Conservation (phyloP, 2,329 filamentous ascomycete genomes). For the Scolecobasidium constrictum region DNA sequence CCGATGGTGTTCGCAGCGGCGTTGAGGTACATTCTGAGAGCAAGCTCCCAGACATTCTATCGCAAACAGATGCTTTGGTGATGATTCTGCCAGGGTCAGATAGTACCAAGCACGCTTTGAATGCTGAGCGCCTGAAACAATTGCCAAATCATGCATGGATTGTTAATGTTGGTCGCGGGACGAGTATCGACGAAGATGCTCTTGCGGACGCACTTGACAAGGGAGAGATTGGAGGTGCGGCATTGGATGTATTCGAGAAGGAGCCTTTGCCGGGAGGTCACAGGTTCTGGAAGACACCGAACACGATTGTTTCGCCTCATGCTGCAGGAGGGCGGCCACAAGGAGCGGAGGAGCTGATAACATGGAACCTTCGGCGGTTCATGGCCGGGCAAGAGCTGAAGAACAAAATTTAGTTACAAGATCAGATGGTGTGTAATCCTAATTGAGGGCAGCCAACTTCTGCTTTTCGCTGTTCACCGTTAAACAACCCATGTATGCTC, state of each 20-base stretch:
- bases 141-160: constrained; percentile 50
- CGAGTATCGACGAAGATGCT: constrained; percentile 45
- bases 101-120: constrained; percentile 45
- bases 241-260: constrained; percentile 47
- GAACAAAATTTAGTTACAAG: constrained; percentile 42
- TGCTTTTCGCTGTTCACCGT: too few relatives aligned
- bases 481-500: too few relatives aligned
- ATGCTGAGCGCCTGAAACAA: constrained; percentile 39
- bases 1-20: constrained; percentile 45
- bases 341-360: constrained; percentile 29
- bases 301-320: not conserved
- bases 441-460: too few relatives aligned
- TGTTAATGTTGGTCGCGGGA: constrained; percentile 47
- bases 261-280: constrained; percentile 30
- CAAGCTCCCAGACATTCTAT: constrained; percentile 40
- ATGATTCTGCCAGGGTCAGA: constrained; percentile 54
- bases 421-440: too few relatives aligned
- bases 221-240: constrained; percentile 43
- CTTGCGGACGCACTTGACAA: constrained; percentile 42
- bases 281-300: not conserved
- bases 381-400: constrained; percentile 47
- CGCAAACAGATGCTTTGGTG: constrained; percentile 52
- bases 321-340: not conserved
- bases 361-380: constrained; percentile 49
- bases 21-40: constrained; percentile 48